Evolutionary conservation across 108 stramenopile species (phyloP), one percentile per base, ranked within the genome.

Genomic region (Pseudonitzschia multistriata): DNA sequence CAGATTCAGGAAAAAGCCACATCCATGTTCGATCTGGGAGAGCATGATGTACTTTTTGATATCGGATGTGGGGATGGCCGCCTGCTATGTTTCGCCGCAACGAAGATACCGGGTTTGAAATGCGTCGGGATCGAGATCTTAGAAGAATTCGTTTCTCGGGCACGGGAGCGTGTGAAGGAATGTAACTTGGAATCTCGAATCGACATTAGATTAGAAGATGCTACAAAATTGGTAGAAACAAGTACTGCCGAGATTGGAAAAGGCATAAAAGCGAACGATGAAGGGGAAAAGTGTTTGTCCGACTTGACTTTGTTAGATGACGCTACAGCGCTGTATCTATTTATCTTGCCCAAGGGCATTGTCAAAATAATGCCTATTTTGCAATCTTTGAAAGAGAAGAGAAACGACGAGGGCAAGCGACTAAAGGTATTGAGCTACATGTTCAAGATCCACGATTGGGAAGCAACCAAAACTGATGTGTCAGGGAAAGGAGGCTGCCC

Each of bases 1-100:
- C 76, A 90, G 22, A 85, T 87, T 35, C 83, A 81, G 71, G 42
- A 79, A 48, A 68, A 68, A 36, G 80, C 86, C 3, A 48, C 83
- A 19, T 55, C 77, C 40, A 39, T 90, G 17, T 65, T 95, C n/a
- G 14, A 69, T n/a, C 53, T 72, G 21, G 17, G 48, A 25, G 27
- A 17, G 35, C 49, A 68, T 37, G 92, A 93, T 63, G 78, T 92
- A 3, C 74, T 96, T 28, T 92, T 90, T 63, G 95, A 96, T 70
- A 49, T 96, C 62, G 95, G 95, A 19, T 92, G 92, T 65, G 92
- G 95, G 22, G 95, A 96, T 76, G 92, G 86, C 3, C 71, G 92
- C 3, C 66, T 96, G 37, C 52, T 96, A 40, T 29, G 89, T 14
- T 42, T 47, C n/a, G 91, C 90, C 1, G 79, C 84, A 17, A 48